Base-by-base conservation (phyloP, 1,284 basidiomycete genomes). In the Puccinia novopanici region DNA sequence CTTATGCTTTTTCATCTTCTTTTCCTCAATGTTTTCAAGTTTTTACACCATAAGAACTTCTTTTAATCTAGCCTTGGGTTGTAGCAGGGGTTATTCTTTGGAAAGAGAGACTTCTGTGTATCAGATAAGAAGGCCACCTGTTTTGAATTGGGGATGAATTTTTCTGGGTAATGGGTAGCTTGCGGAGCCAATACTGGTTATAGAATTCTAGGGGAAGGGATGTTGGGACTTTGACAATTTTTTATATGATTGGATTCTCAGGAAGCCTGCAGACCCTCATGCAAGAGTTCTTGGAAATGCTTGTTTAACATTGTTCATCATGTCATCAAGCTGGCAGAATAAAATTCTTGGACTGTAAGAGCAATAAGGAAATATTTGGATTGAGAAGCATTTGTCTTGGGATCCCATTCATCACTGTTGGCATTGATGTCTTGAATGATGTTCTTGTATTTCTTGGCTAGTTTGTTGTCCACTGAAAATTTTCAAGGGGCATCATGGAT, bases 161-260 rank as follows among this genome's bases (percentile, higher is more conserved):
- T 42, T 30, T 70, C 40, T 67, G 63, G 4, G 30, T 8, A 12
- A 22, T 52, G 10, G 22, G 61, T 52, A 77, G 24, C 3, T 30
- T 4, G 12, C 24, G 8, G 17, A 68, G 24, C 75, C 75, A 77
- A 17, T 54, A 34, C 9, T 15, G 4, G n/a, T 42, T 17, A 48
- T 77, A 77, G 52, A 68, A 77, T 22, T 77, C 75, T 3, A 77
- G 15, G 17, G 61, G 75, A 19, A 77, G 42, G 3, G 22, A 76
- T 42, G n/a, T n/a, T n/a, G n/a, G n/a, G n/a, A n/a, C n/a, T n/a
- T n/a, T n/a, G n/a, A n/a, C n/a, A n/a, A n/a, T n/a, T 15, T 8
- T 17, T 13, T 52, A 54, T 9, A 61, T 40, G 24, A 45, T 34
- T 6, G 52, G 72, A 1, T 37, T 24, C 54, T 15, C 27, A 6